Evolutionary conservation across 371 early-diverging fungal species (phyloP).

Genomic region (Gilbertella persicaria): DNA sequence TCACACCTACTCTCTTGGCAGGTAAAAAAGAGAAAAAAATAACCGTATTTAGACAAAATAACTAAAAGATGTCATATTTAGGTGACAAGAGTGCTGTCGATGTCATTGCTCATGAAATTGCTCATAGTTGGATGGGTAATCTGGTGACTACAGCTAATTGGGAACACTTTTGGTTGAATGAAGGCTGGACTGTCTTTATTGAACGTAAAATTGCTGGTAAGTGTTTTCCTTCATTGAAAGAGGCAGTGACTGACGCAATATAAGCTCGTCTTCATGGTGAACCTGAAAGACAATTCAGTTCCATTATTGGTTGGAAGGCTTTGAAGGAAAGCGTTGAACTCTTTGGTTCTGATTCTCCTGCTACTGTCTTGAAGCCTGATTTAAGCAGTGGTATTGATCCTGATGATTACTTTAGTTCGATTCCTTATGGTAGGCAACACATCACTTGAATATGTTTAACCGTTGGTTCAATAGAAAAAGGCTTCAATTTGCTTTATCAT

Average conservation of each 20-base stretch:
- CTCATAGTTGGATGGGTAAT: constrained; percentile 98
- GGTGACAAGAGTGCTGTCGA: constrained; percentile 91
- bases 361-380: constrained; percentile 80
- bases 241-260: background rate
- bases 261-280: constrained; percentile 78
- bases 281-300: constrained; percentile 79
- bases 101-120: constrained; percentile 97
- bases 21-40: constrained; percentile 44
- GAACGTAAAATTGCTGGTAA: constrained; percentile 88
- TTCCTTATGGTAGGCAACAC: constrained; percentile 80
- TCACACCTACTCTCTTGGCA: constrained; percentile 86
- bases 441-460: background rate
- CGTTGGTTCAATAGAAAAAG: constrained; percentile 67
- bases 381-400: constrained; percentile 83
- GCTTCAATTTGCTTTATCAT: constrained; percentile 91
- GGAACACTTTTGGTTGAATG: constrained; percentile 93
- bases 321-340: constrained; percentile 79
- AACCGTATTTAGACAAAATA: background rate
- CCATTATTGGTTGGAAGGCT: constrained; percentile 80
- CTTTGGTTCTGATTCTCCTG: constrained; percentile 74
- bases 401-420: constrained; percentile 90
- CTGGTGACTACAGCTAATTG: constrained; percentile 91
- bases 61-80: constrained; percentile 2
- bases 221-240: constrained; percentile 2
- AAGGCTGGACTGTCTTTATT: constrained; percentile 94